phyloP scores from a whole-genome alignment of 768 basidiomycete species.

The Rhodotorula paludigena region DNA sequence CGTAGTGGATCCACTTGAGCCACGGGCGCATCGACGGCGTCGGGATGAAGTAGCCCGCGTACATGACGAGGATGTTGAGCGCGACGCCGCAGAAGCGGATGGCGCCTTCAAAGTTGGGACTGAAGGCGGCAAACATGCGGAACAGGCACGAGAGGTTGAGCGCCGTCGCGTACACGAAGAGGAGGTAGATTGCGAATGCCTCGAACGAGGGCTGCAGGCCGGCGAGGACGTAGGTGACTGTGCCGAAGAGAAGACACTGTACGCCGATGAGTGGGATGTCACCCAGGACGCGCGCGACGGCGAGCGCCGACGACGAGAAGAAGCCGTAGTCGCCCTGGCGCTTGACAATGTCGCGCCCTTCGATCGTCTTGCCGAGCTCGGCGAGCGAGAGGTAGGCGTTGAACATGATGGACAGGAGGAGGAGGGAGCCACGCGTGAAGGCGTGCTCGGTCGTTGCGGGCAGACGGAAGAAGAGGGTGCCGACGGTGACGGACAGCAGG shows the following conservation, averaged over 20 bases:
- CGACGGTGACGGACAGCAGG: conserved; percentile 46
- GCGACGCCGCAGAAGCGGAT: conserved; percentile 37
- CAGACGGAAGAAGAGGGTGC: conserved; percentile 58
- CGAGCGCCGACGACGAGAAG: conserved; percentile 50
- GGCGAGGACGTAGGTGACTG: conserved; percentile 51
- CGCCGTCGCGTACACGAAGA: conserved; percentile 38
- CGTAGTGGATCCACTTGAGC: conserved; percentile 40
- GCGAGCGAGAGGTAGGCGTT: conserved; percentile 59
- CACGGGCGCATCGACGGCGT: conserved; percentile 36
- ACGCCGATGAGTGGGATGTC: conserved; percentile 48
- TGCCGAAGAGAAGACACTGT: conserved; percentile 46
- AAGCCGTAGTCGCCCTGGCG: conserved; percentile 51
- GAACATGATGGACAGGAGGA: conserved; percentile 55
- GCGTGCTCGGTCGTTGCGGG: conserved; percentile 70
- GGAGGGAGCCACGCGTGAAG: conserved; percentile 81
- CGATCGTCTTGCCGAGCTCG: conserved; percentile 59
- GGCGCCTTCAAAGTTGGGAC: conserved; percentile 33
- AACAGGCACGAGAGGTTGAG: conserved; percentile 39
- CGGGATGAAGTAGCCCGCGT: conserved; percentile 39
- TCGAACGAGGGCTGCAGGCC: conserved; percentile 43
- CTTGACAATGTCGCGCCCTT: conserved; percentile 64
- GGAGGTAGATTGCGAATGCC: conserved; percentile 29
- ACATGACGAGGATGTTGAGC: conserved; percentile 40
- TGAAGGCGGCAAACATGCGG: conserved; percentile 37
- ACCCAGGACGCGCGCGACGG: conserved; percentile 47